Evolutionary conservation across 2,329 filamentous ascomycete species (phyloP).

Genomic region (Curvularia hawaiiensis): DNA sequence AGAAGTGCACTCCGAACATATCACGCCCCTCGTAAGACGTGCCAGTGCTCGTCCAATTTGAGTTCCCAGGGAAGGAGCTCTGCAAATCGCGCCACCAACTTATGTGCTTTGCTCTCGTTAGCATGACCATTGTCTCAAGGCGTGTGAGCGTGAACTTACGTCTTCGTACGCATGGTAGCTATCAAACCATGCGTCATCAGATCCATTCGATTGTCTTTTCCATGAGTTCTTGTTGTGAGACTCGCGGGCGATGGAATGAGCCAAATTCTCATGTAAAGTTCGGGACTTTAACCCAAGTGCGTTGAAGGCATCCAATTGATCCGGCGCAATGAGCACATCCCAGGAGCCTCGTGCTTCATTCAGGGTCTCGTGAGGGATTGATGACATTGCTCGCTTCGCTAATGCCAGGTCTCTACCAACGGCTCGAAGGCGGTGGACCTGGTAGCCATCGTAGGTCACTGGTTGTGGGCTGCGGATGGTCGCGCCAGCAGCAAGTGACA

Average conservation of each 20-base stretch:
- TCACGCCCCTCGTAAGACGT: constrained; percentile 40
- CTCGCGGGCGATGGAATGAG: constrained; percentile 51
- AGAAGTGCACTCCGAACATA: constrained; percentile 40
- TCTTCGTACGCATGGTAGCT: constrained; percentile 42
- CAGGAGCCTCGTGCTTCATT: constrained; percentile 44
- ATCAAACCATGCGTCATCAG: constrained; percentile 36
- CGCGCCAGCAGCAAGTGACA: constrained; percentile 24
- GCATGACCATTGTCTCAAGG: neutral
- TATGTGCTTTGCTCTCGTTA: constrained; percentile 14
- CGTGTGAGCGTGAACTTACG: constrained; percentile 5
- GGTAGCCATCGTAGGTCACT: constrained; percentile 48
- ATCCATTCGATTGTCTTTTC: constrained; percentile 29
- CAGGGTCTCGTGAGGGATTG: constrained; percentile 46
- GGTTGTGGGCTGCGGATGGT: constrained; percentile 31
- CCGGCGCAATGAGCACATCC: constrained; percentile 52
- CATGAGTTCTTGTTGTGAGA: constrained; percentile 49
- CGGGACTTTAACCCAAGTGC: constrained; percentile 43
- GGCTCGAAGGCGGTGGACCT: constrained; percentile 49
- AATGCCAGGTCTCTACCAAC: constrained; percentile 36
- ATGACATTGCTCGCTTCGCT: constrained; percentile 44
- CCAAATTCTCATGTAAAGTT: constrained; percentile 53
- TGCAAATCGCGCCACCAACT: constrained; percentile 33
- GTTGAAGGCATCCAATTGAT: constrained; percentile 48
- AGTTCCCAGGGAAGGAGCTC: constrained; percentile 31
- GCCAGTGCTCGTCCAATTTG: constrained; percentile 38